phyloP scores from a whole-genome alignment of 805 yeast genomes.

The Wickerhamomyces chambardii region DNA sequence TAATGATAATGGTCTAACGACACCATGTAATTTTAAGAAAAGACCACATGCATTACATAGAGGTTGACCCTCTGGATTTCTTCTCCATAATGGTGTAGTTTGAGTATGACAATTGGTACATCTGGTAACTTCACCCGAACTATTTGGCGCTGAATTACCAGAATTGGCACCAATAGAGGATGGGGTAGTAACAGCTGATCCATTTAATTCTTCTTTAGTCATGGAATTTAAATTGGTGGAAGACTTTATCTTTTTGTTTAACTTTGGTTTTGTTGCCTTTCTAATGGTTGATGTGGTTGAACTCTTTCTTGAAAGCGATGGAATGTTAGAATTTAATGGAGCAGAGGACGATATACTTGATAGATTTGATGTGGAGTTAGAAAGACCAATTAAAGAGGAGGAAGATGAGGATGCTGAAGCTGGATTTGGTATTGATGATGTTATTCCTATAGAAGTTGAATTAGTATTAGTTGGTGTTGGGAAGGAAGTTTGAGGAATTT shows the following conservation, averaged over 20 bases:
- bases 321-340: no score
- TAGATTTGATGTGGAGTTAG: no score
- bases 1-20: constrained; percentile 81
- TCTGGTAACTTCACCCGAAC: constrained; percentile 6
- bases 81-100: constrained; percentile 93
- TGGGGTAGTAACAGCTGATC: no score
- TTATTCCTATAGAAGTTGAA: no score
- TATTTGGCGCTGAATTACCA: no score
- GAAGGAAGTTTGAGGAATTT: neutral
- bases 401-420: no score
- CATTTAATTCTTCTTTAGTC: no score
- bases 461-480: no score
- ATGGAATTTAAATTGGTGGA: neutral
- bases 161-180: no score
- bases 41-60: constrained; percentile 95
- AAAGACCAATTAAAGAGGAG: no score
- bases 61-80: constrained; percentile 88
- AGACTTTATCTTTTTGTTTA: constrained; percentile 3
- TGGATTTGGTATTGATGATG: no score
- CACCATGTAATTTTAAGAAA: constrained; percentile 90
- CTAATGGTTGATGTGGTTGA: constrained; percentile 14
- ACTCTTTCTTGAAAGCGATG: constrained; percentile 5
- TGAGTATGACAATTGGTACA: constrained; percentile 90
- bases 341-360: neutral
- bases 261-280: constrained; percentile 13